phyloP scores from a whole-genome alignment of 495 filamentous ascomycete species.

The Neurospora sp. region DNA sequence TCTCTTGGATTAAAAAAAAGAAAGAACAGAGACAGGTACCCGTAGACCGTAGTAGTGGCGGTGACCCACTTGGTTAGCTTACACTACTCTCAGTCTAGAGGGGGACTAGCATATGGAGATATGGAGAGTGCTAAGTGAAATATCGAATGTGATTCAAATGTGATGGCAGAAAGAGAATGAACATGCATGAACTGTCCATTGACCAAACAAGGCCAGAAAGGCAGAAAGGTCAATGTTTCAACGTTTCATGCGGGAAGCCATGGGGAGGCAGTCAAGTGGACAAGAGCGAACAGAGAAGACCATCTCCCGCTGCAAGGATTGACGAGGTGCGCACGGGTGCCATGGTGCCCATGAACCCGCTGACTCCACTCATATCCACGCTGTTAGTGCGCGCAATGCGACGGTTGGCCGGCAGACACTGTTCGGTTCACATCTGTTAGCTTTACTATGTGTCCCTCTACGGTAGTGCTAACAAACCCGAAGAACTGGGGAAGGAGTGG shows the following conservation, averaged over 20 bases:
- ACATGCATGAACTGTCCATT: not conserved
- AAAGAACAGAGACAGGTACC: not conserved
- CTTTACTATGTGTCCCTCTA: not conserved
- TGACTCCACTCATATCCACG: not conserved
- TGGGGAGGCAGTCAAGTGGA: not conserved
- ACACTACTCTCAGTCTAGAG: no score
- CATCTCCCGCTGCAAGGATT: not conserved
- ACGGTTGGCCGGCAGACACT: not conserved
- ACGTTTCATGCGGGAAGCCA: not conserved
- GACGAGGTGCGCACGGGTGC: not conserved
- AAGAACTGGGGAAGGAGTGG: not conserved
- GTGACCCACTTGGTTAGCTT: not conserved
- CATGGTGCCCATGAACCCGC: not conserved
- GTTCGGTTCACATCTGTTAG: not conserved
- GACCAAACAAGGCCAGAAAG: not conserved
- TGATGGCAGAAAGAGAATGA: not conserved
- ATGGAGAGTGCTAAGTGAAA: not conserved
- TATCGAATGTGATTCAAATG: not conserved
- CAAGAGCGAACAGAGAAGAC: not conserved
- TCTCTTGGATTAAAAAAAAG: not conserved
- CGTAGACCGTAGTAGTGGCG: not conserved
- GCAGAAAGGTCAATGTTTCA: not conserved
- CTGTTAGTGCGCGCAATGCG: not conserved
- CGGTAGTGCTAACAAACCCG: not conserved
- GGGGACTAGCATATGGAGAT: not conserved